Conservation (phyloP, 768 basidiomycete genomes). For the Leucocoprinus birnbaumii region DNA sequence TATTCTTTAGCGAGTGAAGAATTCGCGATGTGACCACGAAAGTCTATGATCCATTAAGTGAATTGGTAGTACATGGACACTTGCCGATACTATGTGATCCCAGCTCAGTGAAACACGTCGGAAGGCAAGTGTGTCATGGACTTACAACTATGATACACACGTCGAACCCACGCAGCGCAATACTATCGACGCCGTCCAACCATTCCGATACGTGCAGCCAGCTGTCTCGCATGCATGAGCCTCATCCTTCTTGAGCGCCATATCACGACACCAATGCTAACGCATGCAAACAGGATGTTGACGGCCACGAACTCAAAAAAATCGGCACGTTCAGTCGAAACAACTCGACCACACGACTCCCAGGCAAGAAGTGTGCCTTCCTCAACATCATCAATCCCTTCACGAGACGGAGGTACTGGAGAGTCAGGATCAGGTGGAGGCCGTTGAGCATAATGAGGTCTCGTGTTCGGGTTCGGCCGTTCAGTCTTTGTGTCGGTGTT, state of each 20-base stretch:
- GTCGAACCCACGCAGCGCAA: neutral
- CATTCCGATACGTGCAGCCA: conserved; percentile 86
- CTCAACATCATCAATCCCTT: conserved; percentile 8
- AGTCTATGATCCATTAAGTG: no score
- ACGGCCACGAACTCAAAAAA: conserved; percentile 91
- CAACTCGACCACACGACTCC: conserved; percentile 91
- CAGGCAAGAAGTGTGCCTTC: conserved; percentile 75
- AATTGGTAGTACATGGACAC: no score
- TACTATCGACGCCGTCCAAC: conserved; percentile 21
- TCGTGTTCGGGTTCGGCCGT: no score
- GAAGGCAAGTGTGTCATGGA: neutral
- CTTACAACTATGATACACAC: conserved; percentile 19
- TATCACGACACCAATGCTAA: conserved; percentile 65
- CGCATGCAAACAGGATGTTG: conserved; percentile 68
- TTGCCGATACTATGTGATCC: no score
- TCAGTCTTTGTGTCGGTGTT: no score
- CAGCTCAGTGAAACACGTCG: neutral
- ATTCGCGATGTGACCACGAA: no score
- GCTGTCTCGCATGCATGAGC: conserved; percentile 65
- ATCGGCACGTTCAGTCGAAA: conserved; percentile 74
- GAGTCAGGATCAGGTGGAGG: conserved; percentile 16
- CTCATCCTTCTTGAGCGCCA: conserved; percentile 49
- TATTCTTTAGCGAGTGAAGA: no score
- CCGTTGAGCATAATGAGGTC: conserved; percentile 5
- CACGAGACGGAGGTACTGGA: conserved; percentile 16